Evolutionary conservation across 2,329 filamentous ascomycete genomes (phyloP).

Genomic region (Aspergillus hiratsukae): DNA sequence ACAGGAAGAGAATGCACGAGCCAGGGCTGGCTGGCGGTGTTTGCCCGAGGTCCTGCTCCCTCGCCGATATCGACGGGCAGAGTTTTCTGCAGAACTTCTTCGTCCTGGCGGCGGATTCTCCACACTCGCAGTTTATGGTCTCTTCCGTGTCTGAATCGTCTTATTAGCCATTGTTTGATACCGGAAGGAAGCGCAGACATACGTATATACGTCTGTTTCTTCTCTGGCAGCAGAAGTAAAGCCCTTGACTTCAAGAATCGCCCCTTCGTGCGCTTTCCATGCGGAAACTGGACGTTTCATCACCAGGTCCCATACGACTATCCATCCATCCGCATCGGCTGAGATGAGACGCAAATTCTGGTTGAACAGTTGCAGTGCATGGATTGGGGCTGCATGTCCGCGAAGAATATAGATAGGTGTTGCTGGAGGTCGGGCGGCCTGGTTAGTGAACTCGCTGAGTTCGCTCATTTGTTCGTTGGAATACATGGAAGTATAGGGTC

Average conservation of each 20-base stretch:
- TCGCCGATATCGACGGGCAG: constrained; percentile 64
- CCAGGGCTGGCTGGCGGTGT: constrained; percentile 59
- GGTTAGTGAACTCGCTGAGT: constrained; percentile 4
- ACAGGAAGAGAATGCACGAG: constrained; percentile 78
- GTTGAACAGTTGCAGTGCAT: constrained; percentile 68
- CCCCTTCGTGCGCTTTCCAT: constrained; percentile 77
- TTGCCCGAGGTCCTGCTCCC: constrained; percentile 20
- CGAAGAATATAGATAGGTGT: constrained; percentile 70
- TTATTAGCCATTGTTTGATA: constrained; percentile 8
- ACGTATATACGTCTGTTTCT: constrained; percentile 75
- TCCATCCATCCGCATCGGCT: constrained; percentile 84
- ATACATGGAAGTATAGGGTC: background rate
- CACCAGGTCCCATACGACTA: constrained; percentile 78
- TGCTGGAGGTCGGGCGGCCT: constrained; percentile 40
- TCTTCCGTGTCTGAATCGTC: constrained; percentile 69
- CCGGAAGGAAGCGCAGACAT: constrained; percentile 36
- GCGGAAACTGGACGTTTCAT: constrained; percentile 76
- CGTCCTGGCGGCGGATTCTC: constrained; percentile 65
- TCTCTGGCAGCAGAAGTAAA: constrained; percentile 60
- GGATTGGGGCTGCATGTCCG: constrained; percentile 77
- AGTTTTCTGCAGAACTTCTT: constrained; percentile 53
- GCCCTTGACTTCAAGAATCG: constrained; percentile 68
- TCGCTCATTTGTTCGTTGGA: constrained; percentile 8
- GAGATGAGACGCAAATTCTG: constrained; percentile 73
- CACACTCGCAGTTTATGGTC: constrained; percentile 85